phyloP scores from a whole-genome alignment of 106 monocot species.

The Dendrobium catenatum region DNA sequence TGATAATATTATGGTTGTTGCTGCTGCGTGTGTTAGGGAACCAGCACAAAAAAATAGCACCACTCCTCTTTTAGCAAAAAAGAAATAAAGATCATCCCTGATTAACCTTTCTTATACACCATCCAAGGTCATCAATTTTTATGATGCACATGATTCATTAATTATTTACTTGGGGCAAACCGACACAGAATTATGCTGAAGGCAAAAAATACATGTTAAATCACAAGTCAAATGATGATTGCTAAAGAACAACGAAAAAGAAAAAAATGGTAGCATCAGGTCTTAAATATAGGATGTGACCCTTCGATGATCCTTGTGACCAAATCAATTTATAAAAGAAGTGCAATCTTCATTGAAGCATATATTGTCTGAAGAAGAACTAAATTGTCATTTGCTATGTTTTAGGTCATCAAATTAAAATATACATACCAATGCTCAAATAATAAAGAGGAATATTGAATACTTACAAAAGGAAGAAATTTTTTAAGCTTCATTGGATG shows the following conservation, averaged over 20 bases:
- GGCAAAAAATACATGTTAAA: background rate
- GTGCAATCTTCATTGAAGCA: background rate
- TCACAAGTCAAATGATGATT: background rate
- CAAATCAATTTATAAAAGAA: background rate
- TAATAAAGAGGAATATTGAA: conserved; percentile 2
- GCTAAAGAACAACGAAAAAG: background rate
- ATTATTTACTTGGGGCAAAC: background rate
- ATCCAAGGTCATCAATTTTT: background rate
- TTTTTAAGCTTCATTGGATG: conserved; percentile 51
- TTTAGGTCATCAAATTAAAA: background rate
- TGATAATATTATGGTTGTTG: too few species aligned
- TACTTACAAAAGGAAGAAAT: conserved; percentile 65
- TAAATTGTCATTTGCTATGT: background rate
- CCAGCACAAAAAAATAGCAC: background rate
- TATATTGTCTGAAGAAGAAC: background rate
- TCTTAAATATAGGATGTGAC: background rate
- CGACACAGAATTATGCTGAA: background rate
- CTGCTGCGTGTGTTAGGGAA: too few species aligned
- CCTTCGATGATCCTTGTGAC: background rate
- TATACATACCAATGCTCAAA: background rate
- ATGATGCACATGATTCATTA: background rate
- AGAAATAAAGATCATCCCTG: background rate
- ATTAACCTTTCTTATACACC: background rate
- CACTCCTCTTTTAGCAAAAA: background rate
- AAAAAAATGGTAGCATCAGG: background rate